These are phyloP conservation scores for Claviceps maximensis DNA, from an alignment of 2,329 filamentous ascomycete species.

Conservation along the genomic window DNA sequence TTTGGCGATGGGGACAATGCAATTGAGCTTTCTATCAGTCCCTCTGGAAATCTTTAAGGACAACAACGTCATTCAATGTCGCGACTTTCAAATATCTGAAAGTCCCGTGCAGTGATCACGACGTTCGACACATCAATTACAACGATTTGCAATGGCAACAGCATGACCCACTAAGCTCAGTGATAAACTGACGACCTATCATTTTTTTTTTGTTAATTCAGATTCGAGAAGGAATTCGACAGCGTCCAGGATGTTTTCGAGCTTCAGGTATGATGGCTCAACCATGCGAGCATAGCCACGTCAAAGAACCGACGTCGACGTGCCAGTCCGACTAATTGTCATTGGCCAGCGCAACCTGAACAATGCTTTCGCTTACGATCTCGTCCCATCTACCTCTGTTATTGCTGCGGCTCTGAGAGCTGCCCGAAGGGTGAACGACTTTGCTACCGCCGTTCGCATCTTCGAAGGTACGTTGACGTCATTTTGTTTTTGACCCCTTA, in stretches of 20 bases:
- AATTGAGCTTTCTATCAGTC: not conserved
- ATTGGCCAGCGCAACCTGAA: constrained; percentile 68
- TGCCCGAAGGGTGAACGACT: constrained; percentile 94
- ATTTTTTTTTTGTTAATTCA: constrained; percentile 24
- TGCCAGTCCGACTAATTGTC: constrained; percentile 7
- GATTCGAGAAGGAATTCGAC: constrained; percentile 99
- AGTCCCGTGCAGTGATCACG: not conserved
- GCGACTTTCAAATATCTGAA: not conserved
- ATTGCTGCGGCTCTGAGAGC: constrained; percentile 84
- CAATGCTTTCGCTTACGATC: constrained; percentile 99
- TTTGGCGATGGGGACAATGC: not conserved
- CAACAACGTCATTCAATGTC: not conserved
- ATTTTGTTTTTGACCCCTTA: not conserved
- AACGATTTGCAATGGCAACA: not conserved
- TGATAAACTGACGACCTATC: constrained; percentile 13
- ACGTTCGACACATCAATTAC: not conserved
- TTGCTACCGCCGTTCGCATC: constrained; percentile 91
- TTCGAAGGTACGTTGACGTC: constrained; percentile 71
- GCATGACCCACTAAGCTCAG: constrained; percentile 9
- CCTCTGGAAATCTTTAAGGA: not conserved
- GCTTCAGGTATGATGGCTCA: constrained; percentile 65
- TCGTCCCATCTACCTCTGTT: constrained; percentile 88
- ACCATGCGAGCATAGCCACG: constrained; percentile 1
- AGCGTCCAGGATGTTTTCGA: constrained; percentile 97
- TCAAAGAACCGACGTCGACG: not conserved